Evolutionary conservation across 169 alveolate species (phyloP), one percentile per base, ranked within the genome.

Genomic region (Fabrea salina): DNA sequence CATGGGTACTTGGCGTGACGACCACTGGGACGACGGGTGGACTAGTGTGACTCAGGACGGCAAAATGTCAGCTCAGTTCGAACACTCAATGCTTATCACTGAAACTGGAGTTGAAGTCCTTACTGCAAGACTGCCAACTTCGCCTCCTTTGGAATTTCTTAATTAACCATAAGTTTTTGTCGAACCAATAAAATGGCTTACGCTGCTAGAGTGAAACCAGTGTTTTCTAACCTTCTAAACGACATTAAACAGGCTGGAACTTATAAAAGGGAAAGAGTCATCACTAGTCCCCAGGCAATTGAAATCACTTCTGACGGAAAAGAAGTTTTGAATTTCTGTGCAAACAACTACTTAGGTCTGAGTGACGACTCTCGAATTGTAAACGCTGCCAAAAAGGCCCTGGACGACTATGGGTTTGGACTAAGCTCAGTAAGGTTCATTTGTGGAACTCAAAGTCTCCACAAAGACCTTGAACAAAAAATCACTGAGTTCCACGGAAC

Each of bases 1-100:
- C 89, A 86, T 94, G 80, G 99, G 99, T 43, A 89, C 89, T 30
- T 94, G 92, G 87, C 89, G 86, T 82, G 99, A 96, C 88, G 82
- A 86, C 37, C 90, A 92, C 33, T 98, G 99, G 99, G 98, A 99
- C 16, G 99, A 98, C 84, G 91, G 95, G 50, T 98, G 99, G 99
- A 98, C 99, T n/a, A 96, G 98, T 6, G 98, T 89, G 68, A 95
- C 99, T 0, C 77, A 84, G 5, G 99, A 96, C 85, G 98, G 97
- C 41, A 86, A 82, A 86, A 89, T 98, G 71, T 95, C 99, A 5
- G 99, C 99, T 7, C 98, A 98, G 87, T 98, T 98, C 87, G 99
- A 98, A 86, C 99, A 98, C 84, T 97, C 99, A 16, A 68, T 98
- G 54, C 89, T 98, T 43, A 94, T 98, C 51, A 98, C 99, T 5